phyloP scores from a whole-genome alignment of 306 rosid genomes.

The Ormosia emarginata region DNA sequence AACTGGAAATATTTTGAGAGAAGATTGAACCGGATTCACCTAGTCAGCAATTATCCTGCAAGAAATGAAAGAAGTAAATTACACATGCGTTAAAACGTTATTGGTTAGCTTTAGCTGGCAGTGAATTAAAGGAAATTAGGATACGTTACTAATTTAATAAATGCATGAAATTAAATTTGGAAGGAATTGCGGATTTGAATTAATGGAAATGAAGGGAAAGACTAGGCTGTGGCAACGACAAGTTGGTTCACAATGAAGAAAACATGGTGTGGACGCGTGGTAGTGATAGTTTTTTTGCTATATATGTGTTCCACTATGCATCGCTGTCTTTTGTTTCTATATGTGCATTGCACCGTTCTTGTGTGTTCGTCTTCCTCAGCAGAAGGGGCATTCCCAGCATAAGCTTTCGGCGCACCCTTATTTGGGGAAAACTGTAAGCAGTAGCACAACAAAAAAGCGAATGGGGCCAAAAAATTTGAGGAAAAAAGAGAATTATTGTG shows the following conservation, averaged over 20 bases:
- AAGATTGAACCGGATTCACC: not conserved
- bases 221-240: not conserved
- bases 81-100: not conserved
- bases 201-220: not conserved
- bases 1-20: too few relatives aligned
- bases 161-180: conserved; percentile 8
- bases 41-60: conserved; percentile 4
- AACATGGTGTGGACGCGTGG: not conserved
- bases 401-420: not conserved
- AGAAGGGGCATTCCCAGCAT: not conserved
- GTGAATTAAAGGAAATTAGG: not conserved
- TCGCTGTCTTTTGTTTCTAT: not conserved
- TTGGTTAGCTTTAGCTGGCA: not conserved
- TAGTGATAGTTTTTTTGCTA: not conserved
- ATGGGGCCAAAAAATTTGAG: not conserved
- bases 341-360: not conserved
- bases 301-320: not conserved
- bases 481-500: not conserved
- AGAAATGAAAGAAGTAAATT: not conserved
- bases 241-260: not conserved
- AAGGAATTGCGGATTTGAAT: not conserved
- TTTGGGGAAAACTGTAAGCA: not conserved
- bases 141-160: not conserved
- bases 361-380: not conserved
- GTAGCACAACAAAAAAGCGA: not conserved